Evolutionary conservation across 306 rosid species (phyloP).

Genomic region (Ormosia emarginata): DNA sequence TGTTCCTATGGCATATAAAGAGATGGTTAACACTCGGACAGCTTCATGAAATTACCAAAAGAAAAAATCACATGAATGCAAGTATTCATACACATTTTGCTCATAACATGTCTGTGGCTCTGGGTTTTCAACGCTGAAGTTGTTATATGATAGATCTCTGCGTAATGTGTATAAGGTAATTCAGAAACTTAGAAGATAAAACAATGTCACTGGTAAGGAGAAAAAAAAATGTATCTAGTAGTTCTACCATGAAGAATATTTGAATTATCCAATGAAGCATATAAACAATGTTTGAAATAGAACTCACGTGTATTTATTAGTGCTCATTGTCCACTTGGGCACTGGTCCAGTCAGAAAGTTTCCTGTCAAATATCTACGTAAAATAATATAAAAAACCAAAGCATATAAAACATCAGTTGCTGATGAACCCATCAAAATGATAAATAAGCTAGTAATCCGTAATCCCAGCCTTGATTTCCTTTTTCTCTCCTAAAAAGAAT

Average conservation of each 20-base stretch:
- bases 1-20: conserved; percentile 35
- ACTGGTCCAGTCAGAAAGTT: conserved; percentile 45
- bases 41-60: neutral
- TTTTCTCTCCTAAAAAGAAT: neutral
- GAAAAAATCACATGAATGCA: neutral
- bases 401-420: neutral
- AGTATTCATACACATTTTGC: conserved; percentile 32
- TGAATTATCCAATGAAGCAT: neutral
- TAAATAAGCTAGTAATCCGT: neutral
- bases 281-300: neutral
- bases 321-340: conserved; percentile 27
- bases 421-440: neutral
- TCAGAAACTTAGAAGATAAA: neutral
- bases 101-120: neutral
- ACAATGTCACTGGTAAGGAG: neutral
- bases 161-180: neutral
- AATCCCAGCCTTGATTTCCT: neutral
- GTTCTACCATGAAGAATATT: neutral
- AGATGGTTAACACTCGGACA: neutral
- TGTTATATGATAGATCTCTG: conserved; percentile 65
- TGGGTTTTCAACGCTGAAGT: neutral
- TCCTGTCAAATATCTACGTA: conserved; percentile 55
- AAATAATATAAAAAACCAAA: neutral
- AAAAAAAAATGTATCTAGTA: neutral
- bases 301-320: conserved; percentile 32